A percentile compares a stretch with the other conserved stretches of the same genome.
Conservation (phyloP, 345 rosid species). For the Salix exigua region DNA sequence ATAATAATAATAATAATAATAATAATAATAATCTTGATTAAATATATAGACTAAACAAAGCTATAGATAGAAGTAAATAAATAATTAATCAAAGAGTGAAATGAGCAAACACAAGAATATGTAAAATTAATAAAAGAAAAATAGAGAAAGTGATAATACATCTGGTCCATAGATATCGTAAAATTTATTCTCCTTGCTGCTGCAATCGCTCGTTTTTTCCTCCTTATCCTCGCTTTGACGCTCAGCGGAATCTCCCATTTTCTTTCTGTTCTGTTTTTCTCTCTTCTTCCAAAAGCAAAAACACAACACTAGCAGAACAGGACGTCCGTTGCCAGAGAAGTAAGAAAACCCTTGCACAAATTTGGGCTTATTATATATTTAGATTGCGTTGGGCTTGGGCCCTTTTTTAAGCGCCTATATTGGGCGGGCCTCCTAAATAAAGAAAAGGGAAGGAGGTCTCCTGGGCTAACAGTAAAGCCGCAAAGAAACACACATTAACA, state of each 20-base stretch:
- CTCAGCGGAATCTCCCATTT: slow-evolving; percentile 39
- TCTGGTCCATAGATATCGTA: slow-evolving; percentile 77
- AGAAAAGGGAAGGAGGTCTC: too few relatives aligned
- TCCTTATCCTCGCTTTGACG: slow-evolving; percentile 24
- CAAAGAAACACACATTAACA: not conserved
- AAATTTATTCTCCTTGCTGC: slow-evolving; percentile 21
- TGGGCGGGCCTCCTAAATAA: not conserved
- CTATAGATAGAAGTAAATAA: not conserved
- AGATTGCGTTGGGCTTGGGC: not conserved
- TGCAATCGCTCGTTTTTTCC: slow-evolving; percentile 24
- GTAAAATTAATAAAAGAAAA: not conserved
- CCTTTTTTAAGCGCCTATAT: not conserved
- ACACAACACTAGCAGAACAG: not conserved
- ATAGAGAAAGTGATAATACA: slow-evolving; percentile 23
- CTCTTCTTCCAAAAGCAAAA: not conserved
- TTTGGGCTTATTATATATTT: too few relatives aligned
- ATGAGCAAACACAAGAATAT: not conserved
- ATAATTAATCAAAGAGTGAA: too few relatives aligned
- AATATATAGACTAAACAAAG: not conserved
- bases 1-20: too few relatives aligned
- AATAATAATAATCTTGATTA: not conserved
- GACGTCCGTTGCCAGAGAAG: not conserved
- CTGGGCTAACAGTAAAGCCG: not conserved
- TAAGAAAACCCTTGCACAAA: not conserved
- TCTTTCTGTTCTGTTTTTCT: not conserved